Base-by-base conservation (phyloP, 2,329 filamentous ascomycete genomes). In the Cercospora beticola region DNA sequence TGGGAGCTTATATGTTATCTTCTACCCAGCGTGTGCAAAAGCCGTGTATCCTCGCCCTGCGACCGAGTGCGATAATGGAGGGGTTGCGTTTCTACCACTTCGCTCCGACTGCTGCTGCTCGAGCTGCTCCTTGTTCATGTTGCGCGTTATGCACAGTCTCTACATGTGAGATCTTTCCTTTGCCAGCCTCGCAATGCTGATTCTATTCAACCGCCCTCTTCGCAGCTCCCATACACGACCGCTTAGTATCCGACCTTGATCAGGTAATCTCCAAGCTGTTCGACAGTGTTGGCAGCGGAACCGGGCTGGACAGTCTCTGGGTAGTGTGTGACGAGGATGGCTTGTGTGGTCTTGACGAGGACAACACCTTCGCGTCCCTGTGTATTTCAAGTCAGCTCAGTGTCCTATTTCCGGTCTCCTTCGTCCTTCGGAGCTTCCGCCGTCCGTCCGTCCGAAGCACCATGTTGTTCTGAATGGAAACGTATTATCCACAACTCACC, bases 251-350 rank as follows among this genome's bases (percentile, higher is more conserved):
- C 88, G 72, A 87, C 84, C 76, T 88, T 86, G 80, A 92, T 89
- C 72, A 97, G 88, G 85, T 98, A 97, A 82, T 97, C 92, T 77
- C 88, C 93, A 71, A 99, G 87, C 76, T 88, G 86, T 84, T 94
- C 92, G 74, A 97, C 91, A 61, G 91, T 92, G 79, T 87, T 87
- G 76, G 89, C 89, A 71, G 92, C 89, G 80, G 90, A 90, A 79
- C 92, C 89, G 63, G 91, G 92, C 80, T 91, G 86, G 74, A 89
- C 83, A 71, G 81, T 80, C 80, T 97, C 92, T 74, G 85, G 86
- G 86, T 98, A 93, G 85, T 97, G 93, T 75, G 89, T 91, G 79
- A 99, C 83, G 79, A 99, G 88, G 80, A 98, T 89, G 75, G 93
- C 92, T 83, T 96, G 90, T 78, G 86, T 90, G 77, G 94, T 96